Evolutionary conservation across 1,284 basidiomycete species (phyloP).

Genomic region (Sanguinoderma infundibulare): DNA sequence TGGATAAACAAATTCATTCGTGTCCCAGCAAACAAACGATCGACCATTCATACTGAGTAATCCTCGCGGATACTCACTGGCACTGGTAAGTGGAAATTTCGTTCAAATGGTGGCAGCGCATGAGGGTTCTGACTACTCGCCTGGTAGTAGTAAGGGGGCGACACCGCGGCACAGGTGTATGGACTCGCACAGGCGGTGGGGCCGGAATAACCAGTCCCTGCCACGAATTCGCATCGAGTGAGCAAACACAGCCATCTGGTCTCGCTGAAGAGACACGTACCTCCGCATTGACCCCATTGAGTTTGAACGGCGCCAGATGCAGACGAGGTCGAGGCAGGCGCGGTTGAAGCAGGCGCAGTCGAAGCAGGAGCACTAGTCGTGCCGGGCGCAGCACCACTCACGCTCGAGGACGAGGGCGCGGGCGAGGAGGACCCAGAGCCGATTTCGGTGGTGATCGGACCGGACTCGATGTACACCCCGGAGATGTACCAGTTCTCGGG

Average conservation of each 20-base stretch:
- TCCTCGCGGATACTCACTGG: background rate
- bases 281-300: constrained; percentile 60
- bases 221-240: background rate
- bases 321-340: constrained; percentile 35
- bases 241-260: background rate
- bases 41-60: background rate
- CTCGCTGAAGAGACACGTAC: constrained; percentile 28
- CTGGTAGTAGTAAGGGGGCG: constrained; percentile 59
- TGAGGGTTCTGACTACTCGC: constrained; percentile 29
- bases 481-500: constrained; percentile 65
- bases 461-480: constrained; percentile 62
- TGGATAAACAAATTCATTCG: no score
- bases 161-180: constrained; percentile 51
- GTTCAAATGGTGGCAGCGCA: background rate
- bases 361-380: constrained; percentile 24
- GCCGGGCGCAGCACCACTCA: constrained; percentile 20
- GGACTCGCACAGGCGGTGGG: constrained; percentile 49
- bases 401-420: constrained; percentile 28
- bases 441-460: constrained; percentile 56
- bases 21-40: background rate
- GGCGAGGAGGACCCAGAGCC: constrained; percentile 41
- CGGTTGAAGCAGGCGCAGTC: constrained; percentile 18
- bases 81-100: background rate
- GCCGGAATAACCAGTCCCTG: constrained; percentile 50
- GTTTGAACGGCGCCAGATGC: constrained; percentile 46